These are phyloP conservation scores for Cicer bijugum DNA, from an alignment of 306 rosid genomes.

Conservation along the genomic window DNA sequence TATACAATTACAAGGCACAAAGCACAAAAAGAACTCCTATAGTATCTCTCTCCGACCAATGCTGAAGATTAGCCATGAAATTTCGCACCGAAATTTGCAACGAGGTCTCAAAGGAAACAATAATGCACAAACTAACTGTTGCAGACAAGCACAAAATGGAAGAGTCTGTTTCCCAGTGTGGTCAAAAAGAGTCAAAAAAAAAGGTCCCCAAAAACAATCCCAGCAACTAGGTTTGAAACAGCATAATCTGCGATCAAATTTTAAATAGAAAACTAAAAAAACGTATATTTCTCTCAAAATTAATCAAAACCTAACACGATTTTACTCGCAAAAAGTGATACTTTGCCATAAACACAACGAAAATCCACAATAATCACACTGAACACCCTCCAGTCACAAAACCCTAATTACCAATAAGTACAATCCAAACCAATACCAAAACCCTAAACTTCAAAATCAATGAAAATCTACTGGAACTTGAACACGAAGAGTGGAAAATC, in stretches of 20 bases:
- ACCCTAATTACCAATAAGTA: conserved; percentile 41
- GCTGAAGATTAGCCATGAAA: conserved; percentile 3
- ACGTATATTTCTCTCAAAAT: background rate
- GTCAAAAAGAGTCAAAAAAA: conserved; percentile 32
- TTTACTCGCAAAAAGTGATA: background rate
- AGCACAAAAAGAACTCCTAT: background rate
- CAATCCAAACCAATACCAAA: conserved; percentile 32
- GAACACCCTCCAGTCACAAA: conserved; percentile 4
- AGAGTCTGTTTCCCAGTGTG: conserved; percentile 6
- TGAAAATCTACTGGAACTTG: background rate
- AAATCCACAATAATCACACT: background rate
- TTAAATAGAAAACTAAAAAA: background rate
- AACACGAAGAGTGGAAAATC: background rate
- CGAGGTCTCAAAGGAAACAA: background rate
- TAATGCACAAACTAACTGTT: background rate
- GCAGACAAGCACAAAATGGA: conserved; percentile 1
- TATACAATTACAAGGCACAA: background rate
- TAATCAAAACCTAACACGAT: conserved; percentile 23
- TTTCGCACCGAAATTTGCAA: conserved; percentile 12
- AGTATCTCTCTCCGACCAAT: background rate
- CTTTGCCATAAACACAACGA: background rate
- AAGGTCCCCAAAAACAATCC: conserved; percentile 21
- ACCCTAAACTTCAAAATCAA: conserved; percentile 42
- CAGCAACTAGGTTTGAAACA: conserved; percentile 28
- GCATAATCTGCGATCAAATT: background rate